phyloP scores from a whole-genome alignment of 2,329 filamentous ascomycete genomes.

The Paraphaeosphaeria minitans region DNA sequence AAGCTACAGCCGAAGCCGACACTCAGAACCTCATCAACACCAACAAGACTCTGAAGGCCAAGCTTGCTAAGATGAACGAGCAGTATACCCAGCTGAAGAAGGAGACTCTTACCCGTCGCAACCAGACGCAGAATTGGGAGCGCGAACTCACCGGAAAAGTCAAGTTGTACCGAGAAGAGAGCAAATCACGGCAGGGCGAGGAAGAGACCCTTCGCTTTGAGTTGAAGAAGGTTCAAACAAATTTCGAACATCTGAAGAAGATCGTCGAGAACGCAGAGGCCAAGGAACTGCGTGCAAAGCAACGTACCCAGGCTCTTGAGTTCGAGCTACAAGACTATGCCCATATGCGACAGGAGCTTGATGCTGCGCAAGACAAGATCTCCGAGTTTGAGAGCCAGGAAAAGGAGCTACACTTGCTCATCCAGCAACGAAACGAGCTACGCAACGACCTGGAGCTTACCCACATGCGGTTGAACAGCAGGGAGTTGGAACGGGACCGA shows the following conservation, averaged over 20 bases:
- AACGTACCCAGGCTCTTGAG: conserved; percentile 60
- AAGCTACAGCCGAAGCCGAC: conserved; percentile 80
- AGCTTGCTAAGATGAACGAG: conserved; percentile 74
- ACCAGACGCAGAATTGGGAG: conserved; percentile 79
- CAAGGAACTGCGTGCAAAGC: conserved; percentile 61
- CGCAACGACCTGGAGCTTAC: conserved; percentile 65
- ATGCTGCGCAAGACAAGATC: conserved; percentile 41
- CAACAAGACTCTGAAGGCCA: conserved; percentile 74
- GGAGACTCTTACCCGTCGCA: conserved; percentile 73
- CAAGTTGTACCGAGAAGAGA: conserved; percentile 69
- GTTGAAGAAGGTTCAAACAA: conserved; percentile 61
- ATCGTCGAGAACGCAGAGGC: conserved; percentile 72
- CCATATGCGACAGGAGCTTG: conserved; percentile 38
- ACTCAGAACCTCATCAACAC: conserved; percentile 80
- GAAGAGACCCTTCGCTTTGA: conserved; percentile 63
- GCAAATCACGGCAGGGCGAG: conserved; percentile 67
- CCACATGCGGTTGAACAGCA: conserved; percentile 61
- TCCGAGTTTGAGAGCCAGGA: conserved; percentile 35
- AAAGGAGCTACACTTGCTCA: conserved; percentile 57
- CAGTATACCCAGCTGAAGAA: conserved; percentile 71
- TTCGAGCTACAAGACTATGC: conserved; percentile 69
- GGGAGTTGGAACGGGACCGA: conserved; percentile 57
- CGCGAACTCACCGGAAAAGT: conserved; percentile 71
- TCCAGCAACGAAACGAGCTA: conserved; percentile 63
- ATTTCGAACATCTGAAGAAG: conserved; percentile 68